Base-by-base conservation (phyloP, 345 rosid species). In the Euphorbia tirucalli region DNA sequence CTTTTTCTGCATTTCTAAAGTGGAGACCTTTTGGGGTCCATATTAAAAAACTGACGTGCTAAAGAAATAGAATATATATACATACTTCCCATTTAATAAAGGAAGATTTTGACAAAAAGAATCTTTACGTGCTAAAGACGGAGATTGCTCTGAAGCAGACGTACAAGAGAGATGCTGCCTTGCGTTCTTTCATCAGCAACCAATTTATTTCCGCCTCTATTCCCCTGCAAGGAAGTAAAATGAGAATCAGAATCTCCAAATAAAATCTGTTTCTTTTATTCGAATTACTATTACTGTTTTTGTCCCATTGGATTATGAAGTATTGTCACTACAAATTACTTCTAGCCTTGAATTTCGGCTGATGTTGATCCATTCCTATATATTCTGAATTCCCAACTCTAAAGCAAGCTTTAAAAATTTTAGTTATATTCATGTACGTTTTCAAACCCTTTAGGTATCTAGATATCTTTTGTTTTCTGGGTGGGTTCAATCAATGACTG, bases 141-240 rank as follows among this genome's bases (percentile, higher is more conserved):
- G 28, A 69, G 78, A 59, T 81, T 83, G 59, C 63, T 83, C 54
- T 84, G 79, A 68, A 92, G 96, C 83, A 92, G 78, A 55, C 87
- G 88, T 24, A 88, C 41, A 65, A 95, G 89, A 44, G 85, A 70
- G 60, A 73, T 74, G 77, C 83, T 92, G 28, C 99, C 99, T 73
- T 83, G 85, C 56, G 93, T 92, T 82, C 85, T 73, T 61, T 68
- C 81, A 18, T 70, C 69, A 46, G 32, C 79, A 19, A 73, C 76
- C 39, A 72, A 15, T 68, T 85, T 89, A 83, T 87, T 88, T 28
- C 80, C 83, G 15, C 82, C 88, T 81, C 81, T 84, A 18, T 56
- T 84, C 41, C 86, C 95, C 96, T 92, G 85, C 75, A 83, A 63
- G 18, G 31, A 59, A 18, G 30, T 31, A 30, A 0, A 52, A 22